Evolutionary conservation across 805 yeast species (phyloP).

Genomic region (Sporopachydermia quercuum): DNA sequence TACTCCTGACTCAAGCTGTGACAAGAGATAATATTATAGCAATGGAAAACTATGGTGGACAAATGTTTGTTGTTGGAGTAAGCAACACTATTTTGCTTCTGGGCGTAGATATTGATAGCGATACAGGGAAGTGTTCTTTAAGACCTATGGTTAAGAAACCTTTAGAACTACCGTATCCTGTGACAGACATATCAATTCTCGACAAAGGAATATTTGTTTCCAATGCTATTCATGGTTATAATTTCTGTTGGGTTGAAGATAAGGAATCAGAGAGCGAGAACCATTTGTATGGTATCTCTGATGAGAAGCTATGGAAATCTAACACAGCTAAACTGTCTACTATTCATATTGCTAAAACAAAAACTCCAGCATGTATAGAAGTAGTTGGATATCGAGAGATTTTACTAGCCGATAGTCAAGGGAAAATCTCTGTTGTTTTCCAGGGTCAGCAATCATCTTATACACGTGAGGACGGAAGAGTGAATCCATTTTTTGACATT

Average conservation of each 20-base stretch:
- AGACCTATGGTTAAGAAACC: no score
- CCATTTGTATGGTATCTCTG: not conserved
- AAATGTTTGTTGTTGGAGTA: not conserved
- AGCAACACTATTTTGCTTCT: no score
- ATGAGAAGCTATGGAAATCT: not conserved
- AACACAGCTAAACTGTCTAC: conserved; percentile 42
- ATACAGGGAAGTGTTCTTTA: no score
- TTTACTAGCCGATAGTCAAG: not conserved
- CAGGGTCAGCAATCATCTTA: not conserved
- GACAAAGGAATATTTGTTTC: not conserved
- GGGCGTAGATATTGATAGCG: no score
- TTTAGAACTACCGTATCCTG: not conserved
- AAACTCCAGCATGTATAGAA: not conserved
- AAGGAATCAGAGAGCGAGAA: not conserved
- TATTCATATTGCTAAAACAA: conserved; percentile 53
- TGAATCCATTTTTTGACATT: not conserved
- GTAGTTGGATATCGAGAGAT: conserved; percentile 1
- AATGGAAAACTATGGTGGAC: not conserved
- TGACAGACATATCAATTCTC: not conserved
- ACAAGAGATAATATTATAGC: not conserved
- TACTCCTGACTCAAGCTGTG: no score
- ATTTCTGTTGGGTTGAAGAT: not conserved
- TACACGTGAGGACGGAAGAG: conserved; percentile 1
- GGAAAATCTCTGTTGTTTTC: not conserved
- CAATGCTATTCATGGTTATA: not conserved